Evolutionary conservation across 768 basidiomycete species (phyloP), one percentile per base, ranked within the genome.

Genomic region (Tephrocybe sp.): DNA sequence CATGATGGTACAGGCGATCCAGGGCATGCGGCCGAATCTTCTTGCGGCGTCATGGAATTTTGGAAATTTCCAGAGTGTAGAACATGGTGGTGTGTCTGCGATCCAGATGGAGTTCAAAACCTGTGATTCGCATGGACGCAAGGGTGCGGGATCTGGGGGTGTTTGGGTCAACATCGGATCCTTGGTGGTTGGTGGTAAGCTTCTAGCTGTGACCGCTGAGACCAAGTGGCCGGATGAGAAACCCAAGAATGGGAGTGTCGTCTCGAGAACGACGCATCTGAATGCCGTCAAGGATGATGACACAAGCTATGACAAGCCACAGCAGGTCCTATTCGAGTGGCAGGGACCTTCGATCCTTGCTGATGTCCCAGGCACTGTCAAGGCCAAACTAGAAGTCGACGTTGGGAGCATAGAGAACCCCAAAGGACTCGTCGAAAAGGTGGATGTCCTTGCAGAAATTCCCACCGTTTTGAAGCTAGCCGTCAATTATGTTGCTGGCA

Each of bases 51-150:
- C 87, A 8, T 99, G 97, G 97, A 98, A 98, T 73, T 99, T 98
- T 71, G 86, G 76, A 24, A 78, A 89, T 72, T 99, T 99, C 77
- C 87, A 92, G 67, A 88, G 89, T 62, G 67, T 74, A 15, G 73
- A 81, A 21, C 78, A 83, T 41, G 84, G 81, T 15, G 87, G 87
- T 7, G 86, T 92, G 7, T 84, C 92, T 45, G 92, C 92, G 9
- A 74, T 97, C 30, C 88, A 91, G 73, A 98, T 98, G 96, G 97
- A 98, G 65, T 92, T 97, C 58, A 92, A 83, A 55, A 98, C 96
- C 2, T 82, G 79, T 1, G 79, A 87, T 40, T 72, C 77, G 15
- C 82, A 96, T 64, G 96, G 96, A 5, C 83, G 80, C 55, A 79
- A 83, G 52, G 92, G 92, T 15, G 54, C 80, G 5, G 90, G 89